These are phyloP conservation scores for Wolfiporia cocos DNA, from an alignment of 1,284 basidiomycete genomes.

Conservation along the genomic window DNA sequence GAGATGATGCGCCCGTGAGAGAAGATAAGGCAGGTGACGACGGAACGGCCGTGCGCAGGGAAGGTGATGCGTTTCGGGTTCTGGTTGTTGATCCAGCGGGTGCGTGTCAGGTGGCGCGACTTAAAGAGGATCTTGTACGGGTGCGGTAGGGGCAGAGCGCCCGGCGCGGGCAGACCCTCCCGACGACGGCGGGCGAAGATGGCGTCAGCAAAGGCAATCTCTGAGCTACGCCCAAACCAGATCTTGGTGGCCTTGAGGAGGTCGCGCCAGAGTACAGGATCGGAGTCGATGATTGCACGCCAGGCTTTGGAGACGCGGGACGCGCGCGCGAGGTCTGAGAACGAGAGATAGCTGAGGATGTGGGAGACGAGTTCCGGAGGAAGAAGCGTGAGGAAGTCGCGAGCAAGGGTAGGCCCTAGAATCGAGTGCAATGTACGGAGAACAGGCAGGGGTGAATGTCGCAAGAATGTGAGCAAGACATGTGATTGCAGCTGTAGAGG, in stretches of 20 bases:
- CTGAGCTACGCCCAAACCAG: constrained; percentile 80
- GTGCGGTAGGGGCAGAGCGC: constrained; percentile 60
- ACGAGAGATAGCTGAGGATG: constrained; percentile 73
- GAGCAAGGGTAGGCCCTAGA: constrained; percentile 76
- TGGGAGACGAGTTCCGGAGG: constrained; percentile 83
- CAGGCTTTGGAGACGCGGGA: constrained; percentile 78
- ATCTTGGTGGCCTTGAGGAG: constrained; percentile 72
- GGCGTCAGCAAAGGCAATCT: constrained; percentile 62
- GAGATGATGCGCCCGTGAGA: constrained; percentile 91
- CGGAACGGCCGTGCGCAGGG: constrained; percentile 81
- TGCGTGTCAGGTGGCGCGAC: constrained; percentile 72
- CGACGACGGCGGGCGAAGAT: constrained; percentile 53
- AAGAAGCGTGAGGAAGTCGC: constrained; percentile 82
- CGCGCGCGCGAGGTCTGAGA: constrained; percentile 71
- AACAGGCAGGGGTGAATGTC: constrained; percentile 79
- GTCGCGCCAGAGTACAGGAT: constrained; percentile 80
- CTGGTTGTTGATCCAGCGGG: constrained; percentile 72
- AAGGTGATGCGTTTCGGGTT: constrained; percentile 75
- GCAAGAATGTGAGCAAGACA: constrained; percentile 76
- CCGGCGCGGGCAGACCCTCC: constrained; percentile 33
- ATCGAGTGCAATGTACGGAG: constrained; percentile 79
- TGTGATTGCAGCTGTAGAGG: constrained; percentile 78
- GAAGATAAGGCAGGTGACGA: constrained; percentile 92
- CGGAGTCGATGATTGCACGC: constrained; percentile 79
- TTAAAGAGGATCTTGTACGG: constrained; percentile 87